Evolutionary conservation across 2,329 filamentous ascomycete genomes (phyloP).

Genomic region (Didymella lethalis): DNA sequence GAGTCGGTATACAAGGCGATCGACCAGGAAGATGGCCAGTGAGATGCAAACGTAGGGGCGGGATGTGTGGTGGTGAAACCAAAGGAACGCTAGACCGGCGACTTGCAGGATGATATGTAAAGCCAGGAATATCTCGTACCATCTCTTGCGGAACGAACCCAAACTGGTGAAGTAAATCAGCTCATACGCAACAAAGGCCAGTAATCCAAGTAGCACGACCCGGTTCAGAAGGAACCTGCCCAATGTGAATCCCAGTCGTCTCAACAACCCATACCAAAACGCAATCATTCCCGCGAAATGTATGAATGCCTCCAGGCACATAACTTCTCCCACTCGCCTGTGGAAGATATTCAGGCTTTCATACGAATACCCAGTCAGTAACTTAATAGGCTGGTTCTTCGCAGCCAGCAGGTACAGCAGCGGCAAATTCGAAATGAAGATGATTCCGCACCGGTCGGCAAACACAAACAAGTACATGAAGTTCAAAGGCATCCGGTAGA

Average conservation of each 20-base stretch:
- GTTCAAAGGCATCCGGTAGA: conserved; percentile 61
- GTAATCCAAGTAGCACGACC: conserved; percentile 63
- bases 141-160: conserved; percentile 65
- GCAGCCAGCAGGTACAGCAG: conserved; percentile 69
- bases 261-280: conserved; percentile 63
- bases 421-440: conserved; percentile 62
- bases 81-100: conserved; percentile 64
- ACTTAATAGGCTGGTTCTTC: conserved; percentile 70
- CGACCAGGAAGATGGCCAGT: conserved; percentile 64
- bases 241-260: conserved; percentile 60
- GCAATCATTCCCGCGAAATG: conserved; percentile 64
- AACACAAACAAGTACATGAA: conserved; percentile 64
- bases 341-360: conserved; percentile 72
- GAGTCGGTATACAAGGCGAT: conserved; percentile 66
- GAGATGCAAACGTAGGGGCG: conserved; percentile 63
- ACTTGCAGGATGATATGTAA: conserved; percentile 66
- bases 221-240: conserved; percentile 60
- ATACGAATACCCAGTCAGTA: conserved; percentile 70
- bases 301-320: conserved; percentile 66
- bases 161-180: conserved; percentile 69
- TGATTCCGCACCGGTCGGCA: conserved; percentile 64
- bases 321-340: conserved; percentile 67
- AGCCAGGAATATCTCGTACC: conserved; percentile 70
- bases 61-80: conserved; percentile 64
- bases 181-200: conserved; percentile 66